Evolutionary conservation across 2,329 filamentous ascomycete genomes (phyloP).

Genomic region (Cytospora piceae): DNA sequence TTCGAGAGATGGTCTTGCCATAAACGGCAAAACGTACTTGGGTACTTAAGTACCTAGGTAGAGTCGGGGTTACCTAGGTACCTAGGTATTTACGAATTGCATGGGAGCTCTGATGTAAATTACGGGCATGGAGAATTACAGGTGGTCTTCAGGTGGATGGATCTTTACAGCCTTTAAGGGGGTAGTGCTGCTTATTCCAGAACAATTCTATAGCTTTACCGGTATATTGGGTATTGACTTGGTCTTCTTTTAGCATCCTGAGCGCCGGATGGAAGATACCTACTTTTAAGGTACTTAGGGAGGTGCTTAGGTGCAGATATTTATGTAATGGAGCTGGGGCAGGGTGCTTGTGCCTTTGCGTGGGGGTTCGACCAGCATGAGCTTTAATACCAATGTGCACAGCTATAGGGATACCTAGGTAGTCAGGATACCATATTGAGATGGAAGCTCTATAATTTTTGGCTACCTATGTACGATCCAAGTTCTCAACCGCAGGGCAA

Average conservation of each 20-base stretch:
- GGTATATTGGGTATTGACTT: not conserved
- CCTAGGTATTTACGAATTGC: not conserved
- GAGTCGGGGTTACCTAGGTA: too few relatives aligned
- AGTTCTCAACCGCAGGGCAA: not conserved
- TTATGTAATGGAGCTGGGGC: not conserved
- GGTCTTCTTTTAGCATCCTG: not conserved
- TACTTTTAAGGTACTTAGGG: too few relatives aligned
- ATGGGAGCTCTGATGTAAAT: conserved; percentile 5
- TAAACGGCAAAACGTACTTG: not conserved
- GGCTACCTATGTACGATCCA: conserved; percentile 1
- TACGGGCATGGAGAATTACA: conserved; percentile 7
- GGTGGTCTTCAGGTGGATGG: not conserved
- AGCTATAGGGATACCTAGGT: not conserved
- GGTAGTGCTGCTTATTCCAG: not conserved
- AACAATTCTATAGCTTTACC: not conserved
- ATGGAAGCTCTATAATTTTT: not conserved
- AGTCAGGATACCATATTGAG: not conserved
- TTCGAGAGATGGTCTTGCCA: conserved; percentile 14
- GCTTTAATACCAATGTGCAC: not conserved
- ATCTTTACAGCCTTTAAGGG: not conserved
- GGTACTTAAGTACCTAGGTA: too few relatives aligned
- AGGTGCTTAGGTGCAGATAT: not conserved
- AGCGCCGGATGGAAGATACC: too few relatives aligned
- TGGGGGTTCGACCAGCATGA: not conserved
- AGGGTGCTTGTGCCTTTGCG: not conserved